Percentiles rank a stretch among this genome's conserved stretches.
Evolutionary conservation across 75 land plant species (phyloP).

Genomic region (Selaginella tamariscina): DNA sequence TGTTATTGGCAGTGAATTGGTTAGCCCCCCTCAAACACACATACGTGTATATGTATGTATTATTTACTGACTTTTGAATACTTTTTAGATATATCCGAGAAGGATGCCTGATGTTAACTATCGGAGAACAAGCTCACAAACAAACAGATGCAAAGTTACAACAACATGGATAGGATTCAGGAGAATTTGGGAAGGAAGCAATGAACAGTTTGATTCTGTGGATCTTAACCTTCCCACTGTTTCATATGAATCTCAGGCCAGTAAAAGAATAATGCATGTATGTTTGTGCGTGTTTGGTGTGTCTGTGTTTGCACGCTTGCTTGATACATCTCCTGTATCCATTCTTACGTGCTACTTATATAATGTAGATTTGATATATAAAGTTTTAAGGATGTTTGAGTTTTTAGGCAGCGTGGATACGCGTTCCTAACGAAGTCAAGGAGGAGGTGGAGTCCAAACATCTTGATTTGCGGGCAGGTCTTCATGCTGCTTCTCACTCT

Average conservation of each 20-base stretch:
- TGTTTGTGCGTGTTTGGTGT: too few species aligned
- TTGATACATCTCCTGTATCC: too few species aligned
- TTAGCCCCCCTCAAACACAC: too few species aligned
- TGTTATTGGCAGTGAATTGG: constrained; percentile 71
- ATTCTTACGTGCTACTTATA: too few species aligned
- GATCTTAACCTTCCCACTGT: constrained; percentile 79
- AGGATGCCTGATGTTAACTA: constrained; percentile 22
- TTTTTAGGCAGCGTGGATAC: constrained; percentile 86
- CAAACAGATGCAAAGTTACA: constrained; percentile 60
- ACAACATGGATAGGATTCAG: constrained; percentile 90
- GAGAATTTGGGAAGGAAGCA: constrained; percentile 54
- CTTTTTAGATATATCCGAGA: constrained; percentile 61
- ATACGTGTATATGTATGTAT: too few species aligned
- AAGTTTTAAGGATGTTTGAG: not conserved
- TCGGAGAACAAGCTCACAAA: constrained; percentile 56
- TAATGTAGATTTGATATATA: too few species aligned
- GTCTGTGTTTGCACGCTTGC: too few species aligned
- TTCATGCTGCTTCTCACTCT: constrained; percentile 94
- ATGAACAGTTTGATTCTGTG: constrained; percentile 65
- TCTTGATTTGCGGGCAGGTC: constrained; percentile 60
- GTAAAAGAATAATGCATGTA: too few species aligned
- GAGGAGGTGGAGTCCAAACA: constrained; percentile 32
- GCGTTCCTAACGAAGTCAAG: constrained; percentile 57
- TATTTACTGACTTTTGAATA: not conserved
- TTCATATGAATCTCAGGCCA: constrained; percentile 94